Evolutionary conservation across 352 stramenopile genomes (phyloP), one percentile per base, ranked within the genome.

Genomic region (Paralagenidium karlingii): DNA sequence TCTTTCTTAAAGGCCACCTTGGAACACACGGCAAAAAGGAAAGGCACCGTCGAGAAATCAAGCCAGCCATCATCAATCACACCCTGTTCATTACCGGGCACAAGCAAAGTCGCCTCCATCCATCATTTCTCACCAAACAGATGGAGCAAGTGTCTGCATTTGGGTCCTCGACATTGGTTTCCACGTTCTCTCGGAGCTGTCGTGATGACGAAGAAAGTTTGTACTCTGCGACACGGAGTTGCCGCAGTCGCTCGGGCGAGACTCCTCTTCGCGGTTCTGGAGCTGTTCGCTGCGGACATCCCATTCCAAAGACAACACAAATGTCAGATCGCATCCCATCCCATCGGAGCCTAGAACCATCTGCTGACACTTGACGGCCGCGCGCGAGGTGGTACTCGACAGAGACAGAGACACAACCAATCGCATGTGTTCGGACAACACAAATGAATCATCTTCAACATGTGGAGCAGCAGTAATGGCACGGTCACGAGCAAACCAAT

Each of bases 171-270:
- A 16, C 8, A 7, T 16, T 20, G 30, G 30, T 7, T 22, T 36
- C 7, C 3, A 36, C 30, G 30, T 20, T 36, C 41, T 38, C 48
- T 15, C 42, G 25, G 10, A 49, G 29, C 30, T 58, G 58, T 38
- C n/a, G n/a, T 7, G 16, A 8, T 7, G 30, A 16, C 16, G 30
- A 7, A 36, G 19, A 7, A 3, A 36, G 16, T 38, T 56, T 62
- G 47, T 86, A 86, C 41, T 86, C 83, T 8, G 63, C 69, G 30
- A 83, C 60, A 25, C 58, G 40, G 12, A 86, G 52, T 28, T 77
- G 68, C 18, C 73, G 58, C 3, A 86, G 51, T n/a, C 67, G 49
- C 36, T 82, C 67, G 18, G 60, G 65, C 3, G 73, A 58, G n/a
- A 84, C 55, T 5, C 73, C 73, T 7, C 63, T 64, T 61, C 47